Evolutionary conservation across 2,329 filamentous ascomycete species (phyloP), one percentile per base, ranked within the genome.

Genomic region (Colletotrichum sojae): DNA sequence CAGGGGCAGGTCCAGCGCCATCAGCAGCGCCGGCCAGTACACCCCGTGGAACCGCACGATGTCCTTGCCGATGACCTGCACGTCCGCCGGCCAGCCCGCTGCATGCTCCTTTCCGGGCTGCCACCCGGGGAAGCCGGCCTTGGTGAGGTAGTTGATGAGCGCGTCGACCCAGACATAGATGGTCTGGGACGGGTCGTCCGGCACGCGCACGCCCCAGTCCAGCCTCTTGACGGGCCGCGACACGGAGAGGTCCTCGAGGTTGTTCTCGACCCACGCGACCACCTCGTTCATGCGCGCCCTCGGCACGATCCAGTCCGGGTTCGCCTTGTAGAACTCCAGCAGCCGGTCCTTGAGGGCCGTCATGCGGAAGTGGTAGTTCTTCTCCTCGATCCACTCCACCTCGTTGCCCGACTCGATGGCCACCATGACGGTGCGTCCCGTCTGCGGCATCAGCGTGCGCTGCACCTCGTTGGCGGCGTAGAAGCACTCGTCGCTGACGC

Each of bases 131-230:
- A 97, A 98, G 15, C 95, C 94, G 1, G 94, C 89, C 71, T 91
- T 94, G 16, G 95, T 97, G 59, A 96, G 82, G 78, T 99, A 99
- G 80, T 98, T 99, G 75, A 98, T 87, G 36, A 99, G 88, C 1
- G 96, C 96, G 81, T 99, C 97, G 0, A 99, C 88, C 96, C 96
- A 99, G 39, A 99, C 97, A 76, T 99, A 99, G 67, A 99, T 95
- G 3, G 95, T 98, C 80, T 98, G 96, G 18, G 84, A 89, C 0
- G 88, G 83, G 75, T 99, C 96, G 61, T 91, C 91, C 0, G 96
- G 96, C 27, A 98, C 96, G 6, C 86, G 90, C 65, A 99, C 92
- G 4, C 96, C 96, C 96, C 96, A 99, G 25, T 84, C 88, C 48
- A 98, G 81, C 55, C 96, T 88, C 63, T 91, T 89, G 4, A 87